Evolutionary conservation across 352 stramenopile genomes (phyloP).

Genomic region (Phytophthora hybrid): DNA sequence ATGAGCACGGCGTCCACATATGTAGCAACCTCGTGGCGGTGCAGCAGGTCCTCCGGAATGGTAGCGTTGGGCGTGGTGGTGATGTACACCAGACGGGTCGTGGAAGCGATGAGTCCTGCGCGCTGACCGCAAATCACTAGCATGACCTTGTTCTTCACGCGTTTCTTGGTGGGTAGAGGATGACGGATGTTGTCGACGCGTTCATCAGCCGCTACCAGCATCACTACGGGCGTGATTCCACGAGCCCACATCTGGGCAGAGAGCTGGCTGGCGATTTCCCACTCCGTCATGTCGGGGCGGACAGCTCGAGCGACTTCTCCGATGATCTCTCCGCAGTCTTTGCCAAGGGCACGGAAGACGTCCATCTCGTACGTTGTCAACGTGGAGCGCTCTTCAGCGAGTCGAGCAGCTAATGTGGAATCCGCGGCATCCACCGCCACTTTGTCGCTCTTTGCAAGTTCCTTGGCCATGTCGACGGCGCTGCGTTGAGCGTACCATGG

Average conservation of each 20-base stretch:
- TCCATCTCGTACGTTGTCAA: constrained; percentile 69
- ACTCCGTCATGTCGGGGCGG: constrained; percentile 60
- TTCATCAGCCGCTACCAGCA: constrained; percentile 73
- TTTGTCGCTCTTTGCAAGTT: constrained; percentile 52
- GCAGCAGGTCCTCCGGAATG: constrained; percentile 54
- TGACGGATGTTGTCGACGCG: constrained; percentile 73
- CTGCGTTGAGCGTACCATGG: constrained; percentile 62
- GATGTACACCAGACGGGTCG: constrained; percentile 75
- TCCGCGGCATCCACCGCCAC: constrained; percentile 44
- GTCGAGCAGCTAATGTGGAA: constrained; percentile 35
- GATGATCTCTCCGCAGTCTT: constrained; percentile 74
- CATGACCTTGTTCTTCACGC: constrained; percentile 79
- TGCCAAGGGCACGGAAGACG: constrained; percentile 59
- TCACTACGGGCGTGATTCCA: constrained; percentile 66
- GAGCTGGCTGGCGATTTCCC: constrained; percentile 59
- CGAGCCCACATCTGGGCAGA: constrained; percentile 44
- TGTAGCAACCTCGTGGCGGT: constrained; percentile 69
- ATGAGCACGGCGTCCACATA: constrained; percentile 77
- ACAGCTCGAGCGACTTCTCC: constrained; percentile 54
- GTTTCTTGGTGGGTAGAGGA: constrained; percentile 73
- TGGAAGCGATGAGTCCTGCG: constrained; percentile 66
- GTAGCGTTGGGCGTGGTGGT: constrained; percentile 44
- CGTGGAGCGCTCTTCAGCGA: constrained; percentile 49
- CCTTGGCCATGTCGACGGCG: constrained; percentile 37
- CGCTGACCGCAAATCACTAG: constrained; percentile 78